phyloP scores from a whole-genome alignment of 768 basidiomycete genomes.

The Basidioascus undulatus region DNA sequence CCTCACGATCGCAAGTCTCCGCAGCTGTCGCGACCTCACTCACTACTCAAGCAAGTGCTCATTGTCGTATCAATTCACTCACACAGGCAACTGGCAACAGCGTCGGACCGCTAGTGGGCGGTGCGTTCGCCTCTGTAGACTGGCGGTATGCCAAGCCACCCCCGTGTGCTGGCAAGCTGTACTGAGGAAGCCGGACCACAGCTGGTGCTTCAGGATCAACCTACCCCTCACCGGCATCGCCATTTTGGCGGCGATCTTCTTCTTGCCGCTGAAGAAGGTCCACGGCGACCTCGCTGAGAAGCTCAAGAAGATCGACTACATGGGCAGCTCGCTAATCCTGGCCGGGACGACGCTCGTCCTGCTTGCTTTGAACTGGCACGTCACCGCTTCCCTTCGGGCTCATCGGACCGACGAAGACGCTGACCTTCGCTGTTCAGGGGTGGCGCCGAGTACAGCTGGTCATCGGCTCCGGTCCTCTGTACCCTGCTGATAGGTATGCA shows the following conservation, averaged over 20 bases:
- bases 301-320: constrained; percentile 36
- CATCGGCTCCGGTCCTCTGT: constrained; percentile 34
- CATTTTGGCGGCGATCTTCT: constrained; percentile 31
- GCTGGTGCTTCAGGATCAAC: constrained; percentile 59
- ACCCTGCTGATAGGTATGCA: no score
- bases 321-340: constrained; percentile 35
- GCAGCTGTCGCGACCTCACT: no score
- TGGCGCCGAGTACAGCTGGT: constrained; percentile 47
- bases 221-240: constrained; percentile 34
- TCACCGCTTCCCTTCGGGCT: not conserved
- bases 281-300: constrained; percentile 36
- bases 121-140: constrained; percentile 34
- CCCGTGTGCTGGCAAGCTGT: not conserved
- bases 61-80: constrained; percentile 28
- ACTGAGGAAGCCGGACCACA: no score
- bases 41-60: no score
- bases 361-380: constrained; percentile 45
- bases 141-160: constrained; percentile 31
- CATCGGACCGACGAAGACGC: no score
- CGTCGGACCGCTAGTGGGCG: constrained; percentile 43
- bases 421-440: constrained; percentile 23
- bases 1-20: no score
- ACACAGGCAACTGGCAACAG: constrained; percentile 34
- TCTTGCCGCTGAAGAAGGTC: constrained; percentile 44
- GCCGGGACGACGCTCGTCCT: constrained; percentile 36